These are phyloP conservation scores for Bullera alba DNA, from an alignment of 768 basidiomycete genomes.

Conservation along the genomic window DNA sequence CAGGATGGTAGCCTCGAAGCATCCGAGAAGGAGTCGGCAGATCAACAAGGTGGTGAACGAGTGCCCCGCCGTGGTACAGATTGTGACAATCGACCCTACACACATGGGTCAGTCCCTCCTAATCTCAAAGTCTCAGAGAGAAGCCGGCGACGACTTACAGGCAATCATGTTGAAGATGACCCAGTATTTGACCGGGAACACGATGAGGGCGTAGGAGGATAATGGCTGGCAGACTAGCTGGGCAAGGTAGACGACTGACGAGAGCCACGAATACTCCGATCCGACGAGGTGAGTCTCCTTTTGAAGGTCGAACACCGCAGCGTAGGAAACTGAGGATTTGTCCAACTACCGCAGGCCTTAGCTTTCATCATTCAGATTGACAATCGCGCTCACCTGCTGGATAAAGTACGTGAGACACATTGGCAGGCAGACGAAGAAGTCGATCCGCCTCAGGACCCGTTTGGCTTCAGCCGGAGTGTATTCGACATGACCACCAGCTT, in stretches of 20 bases:
- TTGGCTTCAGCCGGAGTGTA: slow-evolving; percentile 13
- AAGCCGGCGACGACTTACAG: slow-evolving; percentile 23
- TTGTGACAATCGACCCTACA: neutral
- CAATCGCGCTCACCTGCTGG: slow-evolving; percentile 13
- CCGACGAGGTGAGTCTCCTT: neutral
- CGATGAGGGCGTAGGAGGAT: slow-evolving; percentile 32
- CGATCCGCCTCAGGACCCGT: slow-evolving; percentile 21
- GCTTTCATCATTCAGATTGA: too few relatives aligned
- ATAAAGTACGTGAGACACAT: slow-evolving; percentile 27
- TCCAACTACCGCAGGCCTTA: too few relatives aligned
- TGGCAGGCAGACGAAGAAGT: slow-evolving; percentile 13
- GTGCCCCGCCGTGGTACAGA: neutral
- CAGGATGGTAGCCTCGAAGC: slow-evolving; percentile 52
- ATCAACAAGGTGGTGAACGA: slow-evolving; percentile 12
- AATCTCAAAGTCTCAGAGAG: too few relatives aligned
- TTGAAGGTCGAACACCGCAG: slow-evolving; percentile 52
- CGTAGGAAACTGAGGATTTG: slow-evolving; percentile 52
- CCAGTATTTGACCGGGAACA: slow-evolving; percentile 43
- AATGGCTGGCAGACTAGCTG: slow-evolving; percentile 32
- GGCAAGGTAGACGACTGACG: slow-evolving; percentile 24
- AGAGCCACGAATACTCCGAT: neutral
- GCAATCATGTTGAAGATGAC: slow-evolving; percentile 33
- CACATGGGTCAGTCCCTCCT: neutral
- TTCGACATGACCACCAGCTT: slow-evolving; percentile 19
- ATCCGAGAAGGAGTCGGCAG: slow-evolving; percentile 15